phyloP scores from a whole-genome alignment of 768 basidiomycete genomes.

The Boletus bicolor region DNA sequence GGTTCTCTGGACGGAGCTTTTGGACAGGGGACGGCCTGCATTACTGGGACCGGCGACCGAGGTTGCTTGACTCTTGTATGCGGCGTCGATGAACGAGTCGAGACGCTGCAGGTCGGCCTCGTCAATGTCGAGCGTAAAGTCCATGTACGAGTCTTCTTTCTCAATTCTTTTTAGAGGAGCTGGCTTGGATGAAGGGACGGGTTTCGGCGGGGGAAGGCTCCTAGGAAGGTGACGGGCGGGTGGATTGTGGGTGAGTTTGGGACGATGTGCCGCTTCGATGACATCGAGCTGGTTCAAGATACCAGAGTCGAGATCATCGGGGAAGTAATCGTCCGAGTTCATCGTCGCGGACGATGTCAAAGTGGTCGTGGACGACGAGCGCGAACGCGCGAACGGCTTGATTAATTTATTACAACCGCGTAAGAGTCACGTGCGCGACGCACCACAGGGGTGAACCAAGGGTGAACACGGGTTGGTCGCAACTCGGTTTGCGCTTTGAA shows the following conservation, averaged over 20 bases:
- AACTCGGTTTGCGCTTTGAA: neutral
- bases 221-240: slow-evolving; percentile 1
- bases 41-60: slow-evolving; percentile 41
- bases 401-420: neutral
- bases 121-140: slow-evolving; percentile 56
- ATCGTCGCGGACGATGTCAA: slow-evolving; percentile 35
- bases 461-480: neutral
- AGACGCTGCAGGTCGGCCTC: slow-evolving; percentile 51
- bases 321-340: slow-evolving; percentile 79
- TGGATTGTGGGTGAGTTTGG: slow-evolving; percentile 13
- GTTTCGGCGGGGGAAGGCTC: slow-evolving; percentile 9
- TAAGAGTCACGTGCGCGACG: slow-evolving; percentile 14
- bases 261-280: slow-evolving; percentile 60
- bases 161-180: slow-evolving; percentile 16
- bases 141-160: slow-evolving; percentile 47
- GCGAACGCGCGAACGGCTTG: neutral
- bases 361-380: neutral
- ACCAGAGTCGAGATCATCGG: slow-evolving; percentile 60
- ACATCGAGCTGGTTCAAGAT: slow-evolving; percentile 61
- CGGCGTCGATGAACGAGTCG: slow-evolving; percentile 50
- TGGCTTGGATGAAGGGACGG: slow-evolving; percentile 15
- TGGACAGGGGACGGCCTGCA: slow-evolving; percentile 27
- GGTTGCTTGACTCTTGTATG: slow-evolving; percentile 39
- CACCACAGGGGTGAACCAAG: too few species aligned
- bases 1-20: slow-evolving; percentile 56